Evolutionary conservation across 805 yeast genomes (phyloP).

Genomic region (Saccharomycopsis olivae): DNA sequence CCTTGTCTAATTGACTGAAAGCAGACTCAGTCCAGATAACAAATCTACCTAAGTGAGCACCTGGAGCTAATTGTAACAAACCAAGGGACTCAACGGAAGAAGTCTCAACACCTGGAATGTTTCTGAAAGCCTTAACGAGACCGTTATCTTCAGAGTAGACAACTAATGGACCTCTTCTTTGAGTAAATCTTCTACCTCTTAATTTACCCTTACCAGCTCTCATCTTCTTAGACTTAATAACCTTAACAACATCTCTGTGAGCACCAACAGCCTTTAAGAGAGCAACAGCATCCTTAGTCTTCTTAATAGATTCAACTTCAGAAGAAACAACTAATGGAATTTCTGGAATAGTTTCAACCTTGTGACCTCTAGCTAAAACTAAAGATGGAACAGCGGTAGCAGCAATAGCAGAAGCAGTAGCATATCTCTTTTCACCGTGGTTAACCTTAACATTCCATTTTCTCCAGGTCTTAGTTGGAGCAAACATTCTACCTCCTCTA

Average conservation of each 20-base stretch:
- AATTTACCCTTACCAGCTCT: constrained; percentile 99
- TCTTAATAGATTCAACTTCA: constrained; percentile 84
- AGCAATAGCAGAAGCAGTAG: constrained; percentile 99
- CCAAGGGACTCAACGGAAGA: constrained; percentile 85
- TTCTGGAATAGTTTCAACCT: constrained; percentile 96
- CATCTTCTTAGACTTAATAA: constrained; percentile 94
- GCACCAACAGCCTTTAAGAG: constrained; percentile 98
- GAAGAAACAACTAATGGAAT: constrained; percentile 94
- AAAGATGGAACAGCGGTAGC: constrained; percentile 97
- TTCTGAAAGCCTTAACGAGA: constrained; percentile 96
- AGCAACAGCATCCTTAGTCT: constrained; percentile 99
- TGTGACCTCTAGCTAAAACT: constrained; percentile 99
- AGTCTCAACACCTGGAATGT: constrained; percentile 99
- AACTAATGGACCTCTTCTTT: constrained; percentile 99
- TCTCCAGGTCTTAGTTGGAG: constrained; percentile 99
- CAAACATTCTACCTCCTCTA: constrained; percentile 99
- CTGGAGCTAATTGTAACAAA: constrained; percentile 98
- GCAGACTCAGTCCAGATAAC: constrained; percentile 99
- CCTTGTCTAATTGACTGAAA: constrained; percentile 89
- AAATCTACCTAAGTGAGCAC: constrained; percentile 99
- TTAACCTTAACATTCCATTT: constrained; percentile 99
- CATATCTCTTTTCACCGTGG: constrained; percentile 99
- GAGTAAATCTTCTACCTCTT: constrained; percentile 99
- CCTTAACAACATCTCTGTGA: constrained; percentile 96
- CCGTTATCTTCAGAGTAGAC: constrained; percentile 98